Evolutionary conservation across 1,139 yeast genomes (phyloP).

Genomic region (Taphrina deformans): DNA sequence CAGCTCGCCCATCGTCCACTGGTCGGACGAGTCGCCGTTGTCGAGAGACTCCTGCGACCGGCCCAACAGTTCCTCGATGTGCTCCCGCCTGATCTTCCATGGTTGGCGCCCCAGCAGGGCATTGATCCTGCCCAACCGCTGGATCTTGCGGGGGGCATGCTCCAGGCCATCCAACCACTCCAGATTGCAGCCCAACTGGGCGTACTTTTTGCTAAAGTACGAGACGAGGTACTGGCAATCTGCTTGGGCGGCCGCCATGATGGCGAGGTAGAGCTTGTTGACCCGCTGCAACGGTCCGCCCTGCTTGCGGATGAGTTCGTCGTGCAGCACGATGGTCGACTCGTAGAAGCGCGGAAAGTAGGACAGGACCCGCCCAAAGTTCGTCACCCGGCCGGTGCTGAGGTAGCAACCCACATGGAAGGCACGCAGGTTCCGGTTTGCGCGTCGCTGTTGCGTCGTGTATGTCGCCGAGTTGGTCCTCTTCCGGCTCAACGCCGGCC

Average conservation of each 20-base stretch:
- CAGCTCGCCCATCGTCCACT: constrained; percentile 35
- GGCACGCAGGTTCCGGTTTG: constrained; percentile 12
- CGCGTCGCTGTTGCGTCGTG: constrained; percentile 13
- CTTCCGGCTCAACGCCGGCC: constrained; percentile 27
- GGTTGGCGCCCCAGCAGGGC: constrained; percentile 37
- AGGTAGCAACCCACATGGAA: constrained; percentile 26
- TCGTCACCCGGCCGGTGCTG: constrained; percentile 34
- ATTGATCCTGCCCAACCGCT: constrained; percentile 30
- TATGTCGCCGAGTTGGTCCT: background rate
- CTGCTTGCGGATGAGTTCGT: constrained; percentile 30
- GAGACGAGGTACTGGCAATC: constrained; percentile 36
- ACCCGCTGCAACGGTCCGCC: constrained; percentile 34
- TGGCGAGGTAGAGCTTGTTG: constrained; percentile 35
- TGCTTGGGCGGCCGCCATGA: constrained; percentile 37
- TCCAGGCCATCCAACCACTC: constrained; percentile 37
- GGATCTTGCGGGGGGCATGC: constrained; percentile 36
- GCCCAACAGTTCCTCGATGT: constrained; percentile 32
- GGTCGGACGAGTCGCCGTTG: constrained; percentile 30
- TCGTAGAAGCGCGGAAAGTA: constrained; percentile 36
- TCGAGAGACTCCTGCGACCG: constrained; percentile 17
- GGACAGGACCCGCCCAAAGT: constrained; percentile 33
- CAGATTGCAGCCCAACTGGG: constrained; percentile 33
- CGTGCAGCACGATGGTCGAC: constrained; percentile 31
- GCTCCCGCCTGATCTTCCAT: constrained; percentile 33
- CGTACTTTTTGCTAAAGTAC: constrained; percentile 26